Base-by-base conservation (phyloP, 257 asterid genomes). In the Cordia subcordata region DNA sequence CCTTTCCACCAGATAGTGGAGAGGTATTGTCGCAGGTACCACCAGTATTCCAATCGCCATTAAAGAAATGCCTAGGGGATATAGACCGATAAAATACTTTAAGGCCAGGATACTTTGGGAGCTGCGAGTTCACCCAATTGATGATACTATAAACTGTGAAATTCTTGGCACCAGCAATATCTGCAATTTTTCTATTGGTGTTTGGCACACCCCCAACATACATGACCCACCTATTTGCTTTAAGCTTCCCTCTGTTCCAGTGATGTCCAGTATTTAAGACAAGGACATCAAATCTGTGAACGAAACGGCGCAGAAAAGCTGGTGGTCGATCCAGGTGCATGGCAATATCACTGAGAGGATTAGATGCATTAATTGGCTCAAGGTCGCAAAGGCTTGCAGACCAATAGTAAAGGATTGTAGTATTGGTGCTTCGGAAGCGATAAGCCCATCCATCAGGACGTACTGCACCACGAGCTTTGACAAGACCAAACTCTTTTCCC, bases 381-480 rank as follows among this genome's bases (percentile, higher is more conserved):
- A 91, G 71, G 68, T 79, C 94, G 52, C 88, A 80, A 14, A 91
- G 95, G 64, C 94, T 91, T 49, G 98, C 95, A 13, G 98, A 91
- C 98, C 98, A 91, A 52, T 91, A 91, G 73, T 85, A 91, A 57
- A 88, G 92, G 70, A 91, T 68, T 35, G 98, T 88, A 51, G 94
- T 88, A 69, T 91, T 88, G 69, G 94, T 79, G 38, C 58, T 75
- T 10, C 88, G 90, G 63, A 91, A 85, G 19, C 85, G 77, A 60
- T 91, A 91, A 53, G 91, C 98, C 98, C 96, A 91, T 60, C 98
- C 98, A 69, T 91, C 95, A 14, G 98, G 96, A 47, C 96, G 80
- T 52, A 55, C 64, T 20, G 98, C 87, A 53, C 85, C 87, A 61
- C 72, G 94, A 68, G 96, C 94, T 77, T 85, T 88, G 23, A 88